Evolutionary conservation across 2,329 filamentous ascomycete species (phyloP).

Genomic region (Aspergillus neoniger): DNA sequence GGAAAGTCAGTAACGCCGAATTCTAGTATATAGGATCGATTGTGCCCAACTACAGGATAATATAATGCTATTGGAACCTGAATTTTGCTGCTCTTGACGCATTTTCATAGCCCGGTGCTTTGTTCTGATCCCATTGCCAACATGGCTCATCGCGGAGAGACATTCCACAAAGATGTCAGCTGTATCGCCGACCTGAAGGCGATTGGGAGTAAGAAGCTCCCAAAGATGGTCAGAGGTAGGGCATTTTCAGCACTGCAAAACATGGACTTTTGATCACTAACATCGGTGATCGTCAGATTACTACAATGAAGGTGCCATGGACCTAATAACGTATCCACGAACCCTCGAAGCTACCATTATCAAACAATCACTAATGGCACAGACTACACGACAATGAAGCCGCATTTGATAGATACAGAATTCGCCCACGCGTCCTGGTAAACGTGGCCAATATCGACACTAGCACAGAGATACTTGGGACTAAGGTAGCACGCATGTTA

Average conservation of each 20-base stretch:
- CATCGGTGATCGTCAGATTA: slow-evolving; percentile 45
- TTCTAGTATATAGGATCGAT: neutral
- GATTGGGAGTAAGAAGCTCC: slow-evolving; percentile 41
- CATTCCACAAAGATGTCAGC: slow-evolving; percentile 32
- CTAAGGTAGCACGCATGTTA: slow-evolving; percentile 24
- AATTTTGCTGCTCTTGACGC: no score
- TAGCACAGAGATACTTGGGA: slow-evolving; percentile 49
- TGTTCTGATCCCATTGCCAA: neutral
- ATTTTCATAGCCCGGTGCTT: no score
- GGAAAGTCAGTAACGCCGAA: no score
- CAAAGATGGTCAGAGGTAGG: slow-evolving; percentile 42
- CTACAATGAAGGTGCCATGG: slow-evolving; percentile 61
- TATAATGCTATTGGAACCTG: no score
- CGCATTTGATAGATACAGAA: slow-evolving; percentile 55
- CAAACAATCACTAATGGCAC: neutral
- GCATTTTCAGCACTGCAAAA: no score
- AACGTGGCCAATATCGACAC: slow-evolving; percentile 50
- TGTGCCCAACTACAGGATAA: no score
- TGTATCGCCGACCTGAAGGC: slow-evolving; percentile 46
- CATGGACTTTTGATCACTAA: neutral
- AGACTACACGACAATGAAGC: slow-evolving; percentile 55
- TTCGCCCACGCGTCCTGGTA: slow-evolving; percentile 50
- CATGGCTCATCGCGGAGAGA: slow-evolving; percentile 37
- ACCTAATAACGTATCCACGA: slow-evolving; percentile 48
- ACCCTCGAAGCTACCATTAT: neutral